Conservation (phyloP, 192 early-diverging fungal genomes). For the Backusella tuberculispora region DNA sequence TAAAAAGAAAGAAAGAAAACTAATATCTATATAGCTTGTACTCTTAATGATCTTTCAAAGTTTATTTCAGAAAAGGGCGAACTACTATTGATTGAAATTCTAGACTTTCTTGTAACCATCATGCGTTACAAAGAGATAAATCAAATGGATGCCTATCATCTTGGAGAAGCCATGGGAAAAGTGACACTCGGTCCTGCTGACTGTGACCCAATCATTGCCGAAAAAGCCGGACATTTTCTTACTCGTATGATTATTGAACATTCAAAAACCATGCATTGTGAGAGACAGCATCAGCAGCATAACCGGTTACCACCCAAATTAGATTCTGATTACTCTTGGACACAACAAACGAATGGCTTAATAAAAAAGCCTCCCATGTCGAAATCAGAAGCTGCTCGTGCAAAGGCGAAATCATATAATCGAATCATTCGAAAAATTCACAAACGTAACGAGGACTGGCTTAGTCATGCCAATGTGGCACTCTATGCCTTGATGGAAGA, state of each 20-base stretch:
- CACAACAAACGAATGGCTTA: not conserved
- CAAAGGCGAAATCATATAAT: constrained; percentile 33
- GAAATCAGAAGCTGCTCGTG: constrained; percentile 15
- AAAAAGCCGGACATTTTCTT: constrained; percentile 30
- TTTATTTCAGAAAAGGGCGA: constrained; percentile 22
- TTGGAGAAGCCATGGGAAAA: constrained; percentile 41
- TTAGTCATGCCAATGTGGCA: not conserved
- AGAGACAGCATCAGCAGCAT: constrained; percentile 11
- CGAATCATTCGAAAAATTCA: constrained; percentile 22
- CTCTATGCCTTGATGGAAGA: constrained; percentile 25
- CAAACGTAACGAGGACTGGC: constrained; percentile 9
- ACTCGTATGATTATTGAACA: constrained; percentile 36
- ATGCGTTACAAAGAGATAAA: constrained; percentile 35
- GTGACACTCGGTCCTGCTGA: constrained; percentile 35
- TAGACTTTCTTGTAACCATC: constrained; percentile 35
- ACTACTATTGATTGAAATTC: constrained; percentile 27
- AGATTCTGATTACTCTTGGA: not conserved
- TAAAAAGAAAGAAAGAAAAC: not conserved
- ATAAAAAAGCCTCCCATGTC: constrained; percentile 5
- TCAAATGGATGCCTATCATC: constrained; percentile 28
- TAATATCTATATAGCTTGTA: constrained; percentile 28
- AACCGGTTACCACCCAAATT: not conserved
- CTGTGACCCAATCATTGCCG: constrained; percentile 33
- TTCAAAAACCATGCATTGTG: constrained; percentile 22
- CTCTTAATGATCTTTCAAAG: constrained; percentile 22